Evolutionary conservation across 305 asterid species (phyloP).

Genomic region (Fraxinus paxiana): DNA sequence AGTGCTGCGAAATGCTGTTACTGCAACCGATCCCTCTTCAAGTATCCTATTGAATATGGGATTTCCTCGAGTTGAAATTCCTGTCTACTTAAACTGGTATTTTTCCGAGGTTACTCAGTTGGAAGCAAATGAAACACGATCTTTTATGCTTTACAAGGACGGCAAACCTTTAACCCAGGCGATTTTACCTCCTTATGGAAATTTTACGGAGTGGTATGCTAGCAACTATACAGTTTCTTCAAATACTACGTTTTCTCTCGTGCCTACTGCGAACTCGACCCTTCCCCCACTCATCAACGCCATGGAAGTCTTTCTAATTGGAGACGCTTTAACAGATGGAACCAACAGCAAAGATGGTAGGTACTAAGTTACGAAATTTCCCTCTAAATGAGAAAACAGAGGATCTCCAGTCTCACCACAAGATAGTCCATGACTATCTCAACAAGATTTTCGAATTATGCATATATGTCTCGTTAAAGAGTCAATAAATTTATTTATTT

Average conservation of each 20-base stretch:
- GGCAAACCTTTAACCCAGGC: not conserved
- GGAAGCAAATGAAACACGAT: constrained; percentile 31
- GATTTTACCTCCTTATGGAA: constrained; percentile 44
- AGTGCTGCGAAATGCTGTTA: constrained; percentile 38
- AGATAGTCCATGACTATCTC: not conserved
- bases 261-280: constrained; percentile 39
- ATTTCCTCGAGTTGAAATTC: constrained; percentile 24
- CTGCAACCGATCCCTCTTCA: constrained; percentile 17
- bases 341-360: constrained; percentile 51
- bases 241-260: constrained; percentile 32
- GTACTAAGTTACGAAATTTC: constrained; percentile 1
- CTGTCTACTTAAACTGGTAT: constrained; percentile 41
- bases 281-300: constrained; percentile 73
- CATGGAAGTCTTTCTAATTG: constrained; percentile 43
- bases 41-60: constrained; percentile 23
- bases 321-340: constrained; percentile 39
- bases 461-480: not conserved
- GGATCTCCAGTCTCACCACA: not conserved
- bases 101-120: constrained; percentile 52
- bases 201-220: constrained; percentile 12
- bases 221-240: constrained; percentile 22
- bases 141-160: constrained; percentile 34
- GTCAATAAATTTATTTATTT: not conserved
- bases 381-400: not conserved
- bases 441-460: not conserved